Evolutionary conservation across 2,329 filamentous ascomycete genomes (phyloP).

Genomic region (Capronia americana): DNA sequence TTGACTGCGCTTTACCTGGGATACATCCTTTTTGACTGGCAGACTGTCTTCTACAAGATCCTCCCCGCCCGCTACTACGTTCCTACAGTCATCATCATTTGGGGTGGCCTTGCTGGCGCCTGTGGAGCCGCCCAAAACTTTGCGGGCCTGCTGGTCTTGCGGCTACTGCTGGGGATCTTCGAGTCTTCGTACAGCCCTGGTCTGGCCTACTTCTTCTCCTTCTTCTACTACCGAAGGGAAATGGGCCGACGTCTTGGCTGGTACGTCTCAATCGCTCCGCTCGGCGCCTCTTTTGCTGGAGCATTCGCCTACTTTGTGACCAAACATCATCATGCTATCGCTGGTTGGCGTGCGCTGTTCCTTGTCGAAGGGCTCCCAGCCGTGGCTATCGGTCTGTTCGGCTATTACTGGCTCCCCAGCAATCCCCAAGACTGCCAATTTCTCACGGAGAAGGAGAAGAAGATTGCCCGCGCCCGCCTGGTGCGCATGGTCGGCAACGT

Average conservation of each 20-base stretch:
- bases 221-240: constrained; percentile 65
- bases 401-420: constrained; percentile 78
- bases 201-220: constrained; percentile 60
- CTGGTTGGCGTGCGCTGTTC: constrained; percentile 82
- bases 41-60: constrained; percentile 68
- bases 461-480: constrained; percentile 64
- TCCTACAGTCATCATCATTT: constrained; percentile 49
- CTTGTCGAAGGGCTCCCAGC: constrained; percentile 85
- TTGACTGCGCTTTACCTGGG: constrained; percentile 68
- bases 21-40: constrained; percentile 69
- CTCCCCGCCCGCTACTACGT: constrained; percentile 61
- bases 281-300: constrained; percentile 81
- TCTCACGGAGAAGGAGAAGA: constrained; percentile 67
- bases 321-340: constrained; percentile 68
- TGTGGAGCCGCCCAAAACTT: constrained; percentile 49
- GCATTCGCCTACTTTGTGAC: constrained; percentile 70
- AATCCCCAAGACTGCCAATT: constrained; percentile 70
- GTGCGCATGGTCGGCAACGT: constrained; percentile 36
- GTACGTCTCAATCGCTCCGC: constrained; percentile 63
- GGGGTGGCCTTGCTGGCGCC: constrained; percentile 49
- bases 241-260: constrained; percentile 63
- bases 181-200: constrained; percentile 50
- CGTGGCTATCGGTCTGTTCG: constrained; percentile 73
- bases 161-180: constrained; percentile 47
- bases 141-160: constrained; percentile 51